Conservation (phyloP, 1,139 yeast genomes). For the Taiozyma onychis region DNA sequence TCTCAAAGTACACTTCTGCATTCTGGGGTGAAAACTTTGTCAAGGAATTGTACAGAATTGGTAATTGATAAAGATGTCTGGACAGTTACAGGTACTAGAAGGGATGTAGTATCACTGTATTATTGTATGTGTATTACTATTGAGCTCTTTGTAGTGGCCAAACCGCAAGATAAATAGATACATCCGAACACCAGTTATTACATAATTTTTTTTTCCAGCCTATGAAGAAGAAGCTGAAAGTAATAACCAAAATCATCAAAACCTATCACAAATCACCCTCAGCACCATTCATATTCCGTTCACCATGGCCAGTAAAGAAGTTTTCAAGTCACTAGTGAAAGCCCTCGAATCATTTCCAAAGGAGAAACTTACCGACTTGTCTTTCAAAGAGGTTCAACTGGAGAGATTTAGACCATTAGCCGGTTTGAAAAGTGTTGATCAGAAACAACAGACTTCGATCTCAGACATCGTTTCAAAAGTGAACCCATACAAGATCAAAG, state of each 20-base stretch:
- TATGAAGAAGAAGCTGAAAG: background rate
- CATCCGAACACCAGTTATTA: background rate
- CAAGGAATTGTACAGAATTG: constrained; percentile 60
- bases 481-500: constrained; percentile 27
- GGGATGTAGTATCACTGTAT: too few species aligned
- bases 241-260: background rate
- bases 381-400: constrained; percentile 61
- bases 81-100: too few species aligned
- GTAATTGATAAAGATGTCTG: background rate
- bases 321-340: constrained; percentile 36
- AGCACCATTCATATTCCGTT: background rate
- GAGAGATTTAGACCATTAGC: constrained; percentile 48
- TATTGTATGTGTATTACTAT: too few species aligned
- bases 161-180: background rate
- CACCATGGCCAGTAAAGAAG: constrained; percentile 23
- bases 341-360: constrained; percentile 46
- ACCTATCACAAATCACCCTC: background rate
- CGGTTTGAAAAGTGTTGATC: constrained; percentile 26
- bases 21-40: constrained; percentile 98
- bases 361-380: constrained; percentile 60
- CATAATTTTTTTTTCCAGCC: background rate
- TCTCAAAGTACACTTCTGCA: constrained; percentile 87
- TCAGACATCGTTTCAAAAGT: constrained; percentile 22
- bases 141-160: background rate
- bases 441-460: constrained; percentile 11